Evolutionary conservation across 345 rosid genomes (phyloP), one percentile per base, ranked within the genome.

Genomic region (Corchorus capsularis): DNA sequence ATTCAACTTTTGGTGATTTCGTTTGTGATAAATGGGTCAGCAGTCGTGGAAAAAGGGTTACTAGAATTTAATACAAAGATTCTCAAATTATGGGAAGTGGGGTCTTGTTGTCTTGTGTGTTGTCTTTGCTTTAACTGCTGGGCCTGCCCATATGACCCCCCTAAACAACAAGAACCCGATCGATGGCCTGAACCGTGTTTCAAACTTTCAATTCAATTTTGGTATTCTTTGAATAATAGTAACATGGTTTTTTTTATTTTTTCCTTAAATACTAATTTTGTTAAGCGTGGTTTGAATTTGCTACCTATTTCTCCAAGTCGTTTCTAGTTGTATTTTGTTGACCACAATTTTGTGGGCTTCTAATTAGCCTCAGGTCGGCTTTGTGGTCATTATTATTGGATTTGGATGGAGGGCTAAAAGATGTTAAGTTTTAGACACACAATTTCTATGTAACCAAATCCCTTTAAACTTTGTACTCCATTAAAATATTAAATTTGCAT

Each of bases 291-390:
- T 67, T 46, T 20, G 70, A 66, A 39, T 39, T 16, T 12, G 61
- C 13, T 20, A 20, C 50, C 52, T 43, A 5, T 12, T 20, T 0
- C 37, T 3, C 43, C 2, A n/a, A 67, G 10, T 67, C 35, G 6
- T 5, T 20, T 19, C 4, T 46, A 35, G 54, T 47, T 54, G 39
- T 17, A 20, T 54, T 74, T 83, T 65, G 45, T 83, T 71, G 78
- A 80, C 79, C 79, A 59, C 81, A 77, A 64, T 17, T 43, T 19
- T 64, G 79, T 75, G 80, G 69, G 49, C 27, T 77, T 57, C 3
- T 61, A 56, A 10, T 20, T n/a, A 19, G 75, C 79, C 79, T 72
- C 54, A 45, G 20, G 67, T 52, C 71, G 45, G 69, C 46, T 71
- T 69, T 77, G 86, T 61, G 77, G 77, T 68, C 27, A 27, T 27